Base-by-base conservation (phyloP, 2,329 filamentous ascomycete genomes). In the Piedraia hortae region DNA sequence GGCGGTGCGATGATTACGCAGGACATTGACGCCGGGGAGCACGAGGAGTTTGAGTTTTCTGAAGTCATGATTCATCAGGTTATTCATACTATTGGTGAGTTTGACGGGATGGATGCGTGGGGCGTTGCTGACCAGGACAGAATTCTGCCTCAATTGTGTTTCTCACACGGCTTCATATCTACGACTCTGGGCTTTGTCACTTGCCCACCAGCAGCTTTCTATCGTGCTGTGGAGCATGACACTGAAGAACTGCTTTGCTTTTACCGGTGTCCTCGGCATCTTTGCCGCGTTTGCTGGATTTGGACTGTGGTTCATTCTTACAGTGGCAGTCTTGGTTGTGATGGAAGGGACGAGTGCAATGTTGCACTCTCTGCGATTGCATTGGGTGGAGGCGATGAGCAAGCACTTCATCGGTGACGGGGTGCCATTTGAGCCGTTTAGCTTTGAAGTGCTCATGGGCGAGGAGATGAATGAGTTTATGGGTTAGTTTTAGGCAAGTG, bases 31-130 rank as follows among this genome's bases (percentile, higher is more conserved):
- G 31, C 48, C 20, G 61, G 66, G 14, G 59, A 58, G 19, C 75
- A 91, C 35, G 80, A 85, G 39, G 85, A 97, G 42, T 97, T 97
- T 44, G 85, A 97, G 37, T 97, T 97, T 44, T 64, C 71, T 28
- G 85, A 97, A 46, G 62, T 78, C 31, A 91, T 97, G 78, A 97
- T 97, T 41, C 85, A 97, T 50, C 85, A 97, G 47, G 65, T 91
- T 43, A 97, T 97, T 41, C 88, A 93, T 53, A 93, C 82, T 10
- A 93, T 93, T 39, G 78, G 74, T 82, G 65, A 48, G 69, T 22
- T n/a, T 10, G n/a, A 8, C 22, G 14, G 4, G 7, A 10, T 19
- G 7, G 12, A 21, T 14, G 20, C 6, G 5, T 21, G 20, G 16
- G 11, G 7, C 13, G 6, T 22, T 9, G 10, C 9, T 19, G 5